Evolutionary conservation across 129 eudicot species (phyloP).

Genomic region (Escallonia rubra): DNA sequence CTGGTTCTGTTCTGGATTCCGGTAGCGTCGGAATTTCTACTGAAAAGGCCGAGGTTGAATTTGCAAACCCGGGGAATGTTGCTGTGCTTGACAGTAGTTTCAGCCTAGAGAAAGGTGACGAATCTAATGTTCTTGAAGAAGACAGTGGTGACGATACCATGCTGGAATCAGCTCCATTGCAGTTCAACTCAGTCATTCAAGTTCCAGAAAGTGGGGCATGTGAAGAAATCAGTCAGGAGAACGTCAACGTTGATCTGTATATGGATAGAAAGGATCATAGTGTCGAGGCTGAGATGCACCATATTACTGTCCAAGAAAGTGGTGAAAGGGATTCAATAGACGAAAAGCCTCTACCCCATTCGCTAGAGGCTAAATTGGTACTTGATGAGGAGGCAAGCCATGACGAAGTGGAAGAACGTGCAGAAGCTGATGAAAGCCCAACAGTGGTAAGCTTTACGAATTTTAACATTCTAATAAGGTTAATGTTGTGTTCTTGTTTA

Average conservation of each 20-base stretch:
- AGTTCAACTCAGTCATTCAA: slow-evolving; percentile 10
- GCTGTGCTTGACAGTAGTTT: slow-evolving; percentile 14
- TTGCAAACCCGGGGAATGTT: slow-evolving; percentile 4
- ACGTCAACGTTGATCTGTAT: not conserved
- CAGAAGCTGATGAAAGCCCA: slow-evolving; percentile 25
- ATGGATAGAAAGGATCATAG: slow-evolving; percentile 22
- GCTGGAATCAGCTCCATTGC: slow-evolving; percentile 15
- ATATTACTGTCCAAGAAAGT: slow-evolving; percentile 10
- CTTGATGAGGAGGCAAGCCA: slow-evolving; percentile 29
- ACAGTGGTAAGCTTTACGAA: slow-evolving; percentile 36
- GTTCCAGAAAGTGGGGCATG: slow-evolving; percentile 8
- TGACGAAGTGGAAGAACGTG: slow-evolving; percentile 23
- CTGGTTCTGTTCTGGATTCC: slow-evolving; percentile 11
- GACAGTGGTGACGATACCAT: slow-evolving; percentile 7
- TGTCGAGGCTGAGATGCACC: slow-evolving; percentile 22
- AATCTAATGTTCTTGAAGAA: slow-evolving; percentile 11
- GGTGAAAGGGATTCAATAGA: slow-evolving; percentile 18
- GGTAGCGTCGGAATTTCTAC: slow-evolving; percentile 16
- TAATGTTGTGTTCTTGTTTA: no score
- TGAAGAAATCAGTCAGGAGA: slow-evolving; percentile 9
- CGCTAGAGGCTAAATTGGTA: slow-evolving; percentile 30
- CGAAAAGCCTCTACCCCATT: slow-evolving; percentile 14
- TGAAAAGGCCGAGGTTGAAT: slow-evolving; percentile 21
- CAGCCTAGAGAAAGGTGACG: slow-evolving; percentile 11
- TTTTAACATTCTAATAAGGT: slow-evolving; percentile 2